Percentiles rank a stretch among this genome's conserved stretches.
phyloP scores from a whole-genome alignment of 1,139 yeast species.

The Dujonia santamariae region DNA sequence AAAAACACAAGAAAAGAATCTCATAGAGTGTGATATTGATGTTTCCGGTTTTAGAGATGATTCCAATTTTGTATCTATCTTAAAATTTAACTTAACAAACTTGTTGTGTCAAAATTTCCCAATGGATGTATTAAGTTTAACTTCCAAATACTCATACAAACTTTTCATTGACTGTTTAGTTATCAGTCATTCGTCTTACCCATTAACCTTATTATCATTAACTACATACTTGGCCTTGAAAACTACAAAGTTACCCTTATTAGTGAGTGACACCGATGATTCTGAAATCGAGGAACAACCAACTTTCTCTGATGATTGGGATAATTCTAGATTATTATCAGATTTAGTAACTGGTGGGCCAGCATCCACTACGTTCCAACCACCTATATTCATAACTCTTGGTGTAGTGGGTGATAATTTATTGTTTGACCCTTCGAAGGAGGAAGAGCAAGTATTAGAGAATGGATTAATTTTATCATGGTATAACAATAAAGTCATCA shows the following conservation, averaged over 20 bases:
- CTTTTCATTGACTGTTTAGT: conserved; percentile 77
- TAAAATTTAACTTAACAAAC: conserved; percentile 49
- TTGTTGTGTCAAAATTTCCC: conserved; percentile 51
- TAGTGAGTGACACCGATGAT: conserved; percentile 59
- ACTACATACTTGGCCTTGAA: conserved; percentile 78
- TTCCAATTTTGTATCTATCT: conserved; percentile 56
- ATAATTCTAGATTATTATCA: conserved; percentile 47
- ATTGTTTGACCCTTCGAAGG: conserved; percentile 77
- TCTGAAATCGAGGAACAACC: conserved; percentile 79
- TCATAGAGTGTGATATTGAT: conserved; percentile 76
- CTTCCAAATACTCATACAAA: conserved; percentile 73
- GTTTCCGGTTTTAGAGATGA: conserved; percentile 71
- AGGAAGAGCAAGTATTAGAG: conserved; percentile 84
- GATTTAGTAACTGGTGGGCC: conserved; percentile 21
- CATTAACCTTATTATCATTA: conserved; percentile 74
- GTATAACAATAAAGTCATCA: conserved; percentile 58
- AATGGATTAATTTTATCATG: conserved; percentile 75
- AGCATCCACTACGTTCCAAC: conserved; percentile 37
- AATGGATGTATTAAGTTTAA: conserved; percentile 50
- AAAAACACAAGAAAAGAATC: conserved; percentile 34
- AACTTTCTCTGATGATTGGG: conserved; percentile 88
- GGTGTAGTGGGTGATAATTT: conserved; percentile 70
- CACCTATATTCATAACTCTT: conserved; percentile 73
- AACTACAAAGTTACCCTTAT: conserved; percentile 72
- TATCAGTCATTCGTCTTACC: conserved; percentile 64